These are phyloP conservation scores for Fonsecaea multimorphosa DNA, from an alignment of 2,329 filamentous ascomycete genomes.

Conservation along the genomic window DNA sequence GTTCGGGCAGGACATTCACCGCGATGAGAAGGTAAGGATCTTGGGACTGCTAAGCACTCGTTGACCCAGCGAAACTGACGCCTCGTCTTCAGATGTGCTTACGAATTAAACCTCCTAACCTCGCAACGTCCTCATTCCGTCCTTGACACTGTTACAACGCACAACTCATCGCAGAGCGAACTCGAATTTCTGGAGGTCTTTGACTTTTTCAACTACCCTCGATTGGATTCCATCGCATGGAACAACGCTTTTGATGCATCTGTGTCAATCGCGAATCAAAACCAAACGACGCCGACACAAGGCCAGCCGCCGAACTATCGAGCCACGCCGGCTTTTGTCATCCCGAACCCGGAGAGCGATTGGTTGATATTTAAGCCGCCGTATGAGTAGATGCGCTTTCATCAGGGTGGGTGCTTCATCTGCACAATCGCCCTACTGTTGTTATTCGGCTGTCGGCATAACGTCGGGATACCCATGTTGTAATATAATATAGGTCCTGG, in stretches of 20 bases:
- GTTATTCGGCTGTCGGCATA: neutral
- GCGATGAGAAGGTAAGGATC: constrained; percentile 89
- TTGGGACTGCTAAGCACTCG: neutral
- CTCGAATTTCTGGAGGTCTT: constrained; percentile 91
- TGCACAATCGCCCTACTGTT: neutral
- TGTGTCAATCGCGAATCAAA: constrained; percentile 13
- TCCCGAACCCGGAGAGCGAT: constrained; percentile 55
- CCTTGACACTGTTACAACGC: constrained; percentile 32
- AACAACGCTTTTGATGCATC: constrained; percentile 23
- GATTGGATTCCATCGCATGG: constrained; percentile 54
- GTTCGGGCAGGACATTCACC: constrained; percentile 73
- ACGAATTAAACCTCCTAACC: constrained; percentile 84
- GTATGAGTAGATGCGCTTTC: constrained; percentile 24
- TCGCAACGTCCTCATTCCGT: constrained; percentile 70
- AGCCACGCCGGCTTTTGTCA: constrained; percentile 50
- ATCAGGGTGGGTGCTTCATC: neutral
- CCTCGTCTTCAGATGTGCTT: constrained; percentile 18
- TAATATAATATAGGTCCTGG: neutral
- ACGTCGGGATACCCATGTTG: neutral
- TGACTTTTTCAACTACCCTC: constrained; percentile 90
- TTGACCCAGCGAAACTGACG: neutral
- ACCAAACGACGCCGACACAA: constrained; percentile 24
- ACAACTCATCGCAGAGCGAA: constrained; percentile 57
- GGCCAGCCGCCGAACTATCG: constrained; percentile 19
- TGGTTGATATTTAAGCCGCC: constrained; percentile 46